Percentiles rank a stretch among this genome's conserved stretches.
phyloP scores from a whole-genome alignment of 805 yeast species.

The Lachancea sp. region DNA sequence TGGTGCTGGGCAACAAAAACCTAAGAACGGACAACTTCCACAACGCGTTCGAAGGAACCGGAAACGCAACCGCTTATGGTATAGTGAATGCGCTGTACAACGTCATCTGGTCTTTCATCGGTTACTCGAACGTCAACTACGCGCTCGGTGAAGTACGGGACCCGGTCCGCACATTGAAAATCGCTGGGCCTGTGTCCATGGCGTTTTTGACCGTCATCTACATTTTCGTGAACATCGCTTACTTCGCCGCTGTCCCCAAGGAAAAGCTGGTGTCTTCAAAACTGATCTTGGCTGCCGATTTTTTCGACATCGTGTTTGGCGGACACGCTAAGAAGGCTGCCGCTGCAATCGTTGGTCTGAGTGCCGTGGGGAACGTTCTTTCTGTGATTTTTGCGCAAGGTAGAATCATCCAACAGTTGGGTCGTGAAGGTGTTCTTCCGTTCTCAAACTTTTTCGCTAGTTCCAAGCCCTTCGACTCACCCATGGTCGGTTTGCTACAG shows the following conservation, averaged over 20 bases:
- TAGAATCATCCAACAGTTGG: constrained; percentile 71
- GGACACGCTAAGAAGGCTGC: constrained; percentile 62
- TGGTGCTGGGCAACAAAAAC: constrained; percentile 56
- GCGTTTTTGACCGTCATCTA: constrained; percentile 55
- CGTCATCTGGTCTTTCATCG: constrained; percentile 80
- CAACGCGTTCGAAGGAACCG: constrained; percentile 50
- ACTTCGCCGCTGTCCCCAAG: constrained; percentile 73
- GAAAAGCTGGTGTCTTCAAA: constrained; percentile 56
- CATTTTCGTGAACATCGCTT: constrained; percentile 71
- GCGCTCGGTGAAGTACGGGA: constrained; percentile 74
- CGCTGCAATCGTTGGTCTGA: constrained; percentile 72
- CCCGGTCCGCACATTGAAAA: constrained; percentile 60
- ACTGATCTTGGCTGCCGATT: constrained; percentile 66
- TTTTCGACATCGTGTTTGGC: constrained; percentile 69
- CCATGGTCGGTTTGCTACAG: constrained; percentile 64
- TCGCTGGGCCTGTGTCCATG: constrained; percentile 73
- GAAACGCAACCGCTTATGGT: constrained; percentile 55
- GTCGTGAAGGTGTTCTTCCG: constrained; percentile 76
- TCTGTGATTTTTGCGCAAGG: constrained; percentile 80
- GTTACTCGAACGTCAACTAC: constrained; percentile 77
- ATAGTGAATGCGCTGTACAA: constrained; percentile 71
- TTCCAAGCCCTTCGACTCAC: constrained; percentile 66
- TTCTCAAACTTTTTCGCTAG: constrained; percentile 65
- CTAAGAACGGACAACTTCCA: constrained; percentile 54
- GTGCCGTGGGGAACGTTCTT: constrained; percentile 76